These are phyloP conservation scores for Aechmea fasciata DNA, from an alignment of 176 grass and related monocot genomes.

Conservation along the genomic window DNA sequence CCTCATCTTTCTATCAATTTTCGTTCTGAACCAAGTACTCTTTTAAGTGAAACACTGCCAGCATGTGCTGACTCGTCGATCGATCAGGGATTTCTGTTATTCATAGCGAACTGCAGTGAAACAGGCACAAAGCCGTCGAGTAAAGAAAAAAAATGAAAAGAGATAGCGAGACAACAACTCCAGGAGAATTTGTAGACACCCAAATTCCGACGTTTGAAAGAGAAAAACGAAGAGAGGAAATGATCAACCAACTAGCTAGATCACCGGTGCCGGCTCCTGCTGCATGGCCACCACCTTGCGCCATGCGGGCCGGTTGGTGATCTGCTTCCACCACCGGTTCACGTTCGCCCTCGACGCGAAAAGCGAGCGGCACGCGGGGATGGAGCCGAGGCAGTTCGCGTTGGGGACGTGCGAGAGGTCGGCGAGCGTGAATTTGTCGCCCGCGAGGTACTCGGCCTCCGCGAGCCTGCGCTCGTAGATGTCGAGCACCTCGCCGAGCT, in stretches of 20 bases:
- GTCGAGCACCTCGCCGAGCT: conserved; percentile 69
- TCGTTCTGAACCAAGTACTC: too few relatives aligned
- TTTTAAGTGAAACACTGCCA: too few relatives aligned
- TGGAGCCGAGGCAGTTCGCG: conserved; percentile 38
- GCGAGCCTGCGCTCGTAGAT: conserved; percentile 70
- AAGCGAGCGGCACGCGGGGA: conserved; percentile 40
- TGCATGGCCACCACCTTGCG: conserved; percentile 56
- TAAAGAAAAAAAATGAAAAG: conserved; percentile 8
- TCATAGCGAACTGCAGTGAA: background rate
- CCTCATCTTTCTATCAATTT: too few relatives aligned
- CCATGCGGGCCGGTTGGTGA: conserved; percentile 58
- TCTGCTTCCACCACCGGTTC: conserved; percentile 53
- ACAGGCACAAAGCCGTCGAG: conserved; percentile 15
- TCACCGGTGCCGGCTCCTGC: conserved; percentile 41
- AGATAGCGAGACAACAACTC: background rate
- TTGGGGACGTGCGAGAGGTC: conserved; percentile 92
- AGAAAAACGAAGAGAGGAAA: conserved; percentile 4
- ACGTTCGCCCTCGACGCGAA: conserved; percentile 55
- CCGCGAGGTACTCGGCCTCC: conserved; percentile 54
- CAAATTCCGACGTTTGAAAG: conserved; percentile 18
- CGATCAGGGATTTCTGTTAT: background rate
- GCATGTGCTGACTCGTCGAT: too few relatives aligned
- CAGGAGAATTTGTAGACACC: conserved; percentile 6
- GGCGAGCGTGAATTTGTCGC: conserved; percentile 88
- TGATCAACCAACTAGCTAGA: background rate